Conservation (phyloP, 108 stramenopile species). For the Skeletonema menzelii region DNA sequence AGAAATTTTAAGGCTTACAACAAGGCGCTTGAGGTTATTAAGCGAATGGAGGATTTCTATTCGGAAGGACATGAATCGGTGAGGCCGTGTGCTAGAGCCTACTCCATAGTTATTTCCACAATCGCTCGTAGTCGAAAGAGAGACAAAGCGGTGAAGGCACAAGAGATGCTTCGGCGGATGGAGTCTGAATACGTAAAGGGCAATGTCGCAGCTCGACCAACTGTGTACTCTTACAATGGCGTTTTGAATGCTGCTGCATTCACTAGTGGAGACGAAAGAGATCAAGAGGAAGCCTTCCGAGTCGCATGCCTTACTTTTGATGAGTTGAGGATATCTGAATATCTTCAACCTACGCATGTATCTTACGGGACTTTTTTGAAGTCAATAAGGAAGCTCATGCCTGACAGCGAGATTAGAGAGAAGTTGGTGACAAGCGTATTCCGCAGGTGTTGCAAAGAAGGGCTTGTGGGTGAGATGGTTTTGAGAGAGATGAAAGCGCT, state of each 20-base stretch:
- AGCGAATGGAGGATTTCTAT: conserved; percentile 42
- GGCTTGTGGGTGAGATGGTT: conserved; percentile 6
- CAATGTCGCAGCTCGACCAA: conserved; percentile 35
- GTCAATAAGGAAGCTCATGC: conserved; percentile 43
- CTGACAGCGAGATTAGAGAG: conserved; percentile 39
- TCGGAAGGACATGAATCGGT: conserved; percentile 36
- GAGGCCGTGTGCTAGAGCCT: conserved; percentile 35
- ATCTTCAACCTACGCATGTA: conserved; percentile 37
- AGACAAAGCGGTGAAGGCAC: conserved; percentile 44
- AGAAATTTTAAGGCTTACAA: conserved; percentile 30
- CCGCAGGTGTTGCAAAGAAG: conserved; percentile 6
- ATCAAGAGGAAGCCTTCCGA: conserved; percentile 45
- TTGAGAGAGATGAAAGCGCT: conserved; percentile 8
- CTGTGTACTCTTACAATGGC: conserved; percentile 42
- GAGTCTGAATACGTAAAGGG: conserved; percentile 39
- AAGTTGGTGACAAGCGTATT: conserved; percentile 24
- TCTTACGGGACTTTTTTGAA: conserved; percentile 46
- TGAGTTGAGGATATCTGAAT: conserved; percentile 41
- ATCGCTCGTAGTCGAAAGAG: conserved; percentile 41
- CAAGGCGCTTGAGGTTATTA: conserved; percentile 35
- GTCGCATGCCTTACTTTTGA: conserved; percentile 50
- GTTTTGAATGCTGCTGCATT: conserved; percentile 55
- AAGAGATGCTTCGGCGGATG: conserved; percentile 35
- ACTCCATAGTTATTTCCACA: conserved; percentile 35
- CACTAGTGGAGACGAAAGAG: conserved; percentile 35